phyloP scores from a whole-genome alignment of 2,329 filamentous ascomycete species.

The Alternaria brassicicola region DNA sequence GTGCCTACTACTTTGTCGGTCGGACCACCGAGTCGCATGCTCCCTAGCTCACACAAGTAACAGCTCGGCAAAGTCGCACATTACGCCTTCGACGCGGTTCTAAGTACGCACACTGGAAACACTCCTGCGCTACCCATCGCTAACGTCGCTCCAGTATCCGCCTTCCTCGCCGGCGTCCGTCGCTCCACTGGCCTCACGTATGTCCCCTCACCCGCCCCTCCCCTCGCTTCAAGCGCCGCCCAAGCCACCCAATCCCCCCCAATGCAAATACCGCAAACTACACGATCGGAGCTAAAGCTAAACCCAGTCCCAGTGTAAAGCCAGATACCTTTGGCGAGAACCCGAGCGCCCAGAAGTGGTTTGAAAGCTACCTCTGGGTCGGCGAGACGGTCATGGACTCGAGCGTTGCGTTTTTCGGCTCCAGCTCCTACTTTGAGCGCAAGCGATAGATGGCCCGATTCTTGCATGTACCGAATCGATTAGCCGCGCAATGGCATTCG shows the following conservation, averaged over 20 bases:
- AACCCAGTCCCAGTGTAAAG: slow-evolving; percentile 76
- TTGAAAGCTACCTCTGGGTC: slow-evolving; percentile 90
- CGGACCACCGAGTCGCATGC: slow-evolving; percentile 26
- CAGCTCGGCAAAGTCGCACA: slow-evolving; percentile 93
- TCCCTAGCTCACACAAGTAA: slow-evolving; percentile 64
- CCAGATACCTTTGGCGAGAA: slow-evolving; percentile 83
- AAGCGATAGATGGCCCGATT: slow-evolving; percentile 58
- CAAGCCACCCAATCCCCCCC: background rate
- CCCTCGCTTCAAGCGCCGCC: background rate
- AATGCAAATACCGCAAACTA: background rate
- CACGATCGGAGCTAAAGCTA: slow-evolving; percentile 28
- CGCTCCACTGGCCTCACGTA: slow-evolving; percentile 98
- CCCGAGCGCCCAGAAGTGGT: slow-evolving; percentile 83
- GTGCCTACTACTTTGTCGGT: slow-evolving; percentile 8
- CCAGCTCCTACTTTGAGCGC: slow-evolving; percentile 89
- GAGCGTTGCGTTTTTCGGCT: slow-evolving; percentile 87
- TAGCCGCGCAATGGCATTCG: too few relatives aligned
- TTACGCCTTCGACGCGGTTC: slow-evolving; percentile 94
- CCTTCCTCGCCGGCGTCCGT: slow-evolving; percentile 95
- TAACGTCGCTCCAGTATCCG: slow-evolving; percentile 70
- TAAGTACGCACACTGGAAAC: slow-evolving; percentile 66
- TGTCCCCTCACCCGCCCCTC: slow-evolving; percentile 48
- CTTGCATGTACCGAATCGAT: background rate
- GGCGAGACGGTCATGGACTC: slow-evolving; percentile 99
- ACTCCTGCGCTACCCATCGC: slow-evolving; percentile 8